Evolutionary conservation across 2,329 filamentous ascomycete species (phyloP).

Genomic region (Aspergillus phoenicis): DNA sequence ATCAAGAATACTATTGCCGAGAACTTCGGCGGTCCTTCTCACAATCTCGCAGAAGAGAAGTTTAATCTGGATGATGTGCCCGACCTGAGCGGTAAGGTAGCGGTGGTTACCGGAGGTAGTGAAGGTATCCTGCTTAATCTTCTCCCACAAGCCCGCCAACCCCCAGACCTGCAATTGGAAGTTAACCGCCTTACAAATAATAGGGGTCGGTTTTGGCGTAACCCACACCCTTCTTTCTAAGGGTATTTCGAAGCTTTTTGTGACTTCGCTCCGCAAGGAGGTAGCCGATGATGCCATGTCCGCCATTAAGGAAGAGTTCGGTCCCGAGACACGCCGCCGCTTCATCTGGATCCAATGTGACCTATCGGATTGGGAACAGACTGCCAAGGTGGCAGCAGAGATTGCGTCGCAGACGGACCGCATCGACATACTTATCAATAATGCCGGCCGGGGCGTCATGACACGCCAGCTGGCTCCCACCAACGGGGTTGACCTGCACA

Average conservation of each 20-base stretch:
- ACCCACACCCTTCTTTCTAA: conserved; percentile 4
- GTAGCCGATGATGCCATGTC: neutral
- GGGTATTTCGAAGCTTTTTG: conserved; percentile 1
- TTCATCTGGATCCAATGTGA: conserved; percentile 9
- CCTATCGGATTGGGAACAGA: conserved; percentile 7
- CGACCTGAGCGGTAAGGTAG: conserved; percentile 3
- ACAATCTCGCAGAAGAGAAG: conserved; percentile 2
- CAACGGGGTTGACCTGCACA: conserved; percentile 5
- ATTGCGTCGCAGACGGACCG: conserved; percentile 1
- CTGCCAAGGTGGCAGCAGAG: neutral
- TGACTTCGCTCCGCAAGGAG: conserved; percentile 3
- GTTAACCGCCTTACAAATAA: neutral
- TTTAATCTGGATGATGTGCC: conserved; percentile 1
- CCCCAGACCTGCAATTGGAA: neutral
- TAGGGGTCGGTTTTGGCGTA: conserved; percentile 1
- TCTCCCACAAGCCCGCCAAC: neutral
- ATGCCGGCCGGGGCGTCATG: conserved; percentile 2
- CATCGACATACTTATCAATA: conserved; percentile 8
- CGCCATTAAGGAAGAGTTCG: conserved; percentile 2
- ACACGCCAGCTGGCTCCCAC: neutral
- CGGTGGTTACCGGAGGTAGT: conserved; percentile 1
- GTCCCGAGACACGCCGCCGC: neutral
- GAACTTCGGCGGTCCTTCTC: conserved; percentile 5
- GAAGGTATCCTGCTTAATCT: neutral
- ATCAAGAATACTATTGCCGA: conserved; percentile 5